A percentile compares a stretch with the other conserved stretches of the same genome.
phyloP scores from a whole-genome alignment of 2,329 filamentous ascomycete genomes.

The Fusarium decemcellulare region DNA sequence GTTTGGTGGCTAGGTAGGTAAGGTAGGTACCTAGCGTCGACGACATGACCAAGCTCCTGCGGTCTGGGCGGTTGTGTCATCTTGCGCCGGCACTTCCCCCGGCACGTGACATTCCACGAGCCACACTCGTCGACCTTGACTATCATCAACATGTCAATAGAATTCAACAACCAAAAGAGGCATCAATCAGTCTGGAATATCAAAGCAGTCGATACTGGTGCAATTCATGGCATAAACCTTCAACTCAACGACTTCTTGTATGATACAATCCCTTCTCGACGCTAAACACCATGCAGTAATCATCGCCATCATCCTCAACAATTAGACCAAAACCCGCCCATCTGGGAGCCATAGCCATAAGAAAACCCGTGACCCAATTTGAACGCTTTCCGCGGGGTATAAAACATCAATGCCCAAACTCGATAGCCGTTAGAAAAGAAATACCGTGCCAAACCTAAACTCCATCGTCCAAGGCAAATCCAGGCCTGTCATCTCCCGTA shows the following conservation, averaged over 20 bases:
- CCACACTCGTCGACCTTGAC: not conserved
- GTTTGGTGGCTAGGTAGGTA: conserved; percentile 11
- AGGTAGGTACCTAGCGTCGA: conserved; percentile 22
- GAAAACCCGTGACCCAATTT: conserved; percentile 37
- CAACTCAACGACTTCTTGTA: conserved; percentile 13
- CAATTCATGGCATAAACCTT: not conserved
- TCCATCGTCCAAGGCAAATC: conserved; percentile 28
- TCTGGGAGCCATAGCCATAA: conserved; percentile 22
- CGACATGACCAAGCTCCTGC: conserved; percentile 47
- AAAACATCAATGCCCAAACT: conserved; percentile 46
- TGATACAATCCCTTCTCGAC: conserved; percentile 24
- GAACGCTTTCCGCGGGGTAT: conserved; percentile 51
- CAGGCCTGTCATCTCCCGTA: conserved; percentile 22
- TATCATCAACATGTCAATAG: not conserved
- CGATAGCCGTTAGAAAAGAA: conserved; percentile 29
- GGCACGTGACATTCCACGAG: conserved; percentile 49
- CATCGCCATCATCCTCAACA: conserved; percentile 15
- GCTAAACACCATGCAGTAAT: conserved; percentile 39
- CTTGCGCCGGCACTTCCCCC: conserved; percentile 36
- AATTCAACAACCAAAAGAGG: not conserved
- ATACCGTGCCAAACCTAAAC: conserved; percentile 33
- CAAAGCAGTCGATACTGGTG: too few species aligned
- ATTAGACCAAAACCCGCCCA: conserved; percentile 25
- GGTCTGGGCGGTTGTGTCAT: conserved; percentile 50
- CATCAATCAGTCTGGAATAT: not conserved